Percentiles rank a stretch among this genome's conserved stretches.
phyloP scores from a whole-genome alignment of 2,329 filamentous ascomycete species.

The Ophiostoma ulmi region DNA sequence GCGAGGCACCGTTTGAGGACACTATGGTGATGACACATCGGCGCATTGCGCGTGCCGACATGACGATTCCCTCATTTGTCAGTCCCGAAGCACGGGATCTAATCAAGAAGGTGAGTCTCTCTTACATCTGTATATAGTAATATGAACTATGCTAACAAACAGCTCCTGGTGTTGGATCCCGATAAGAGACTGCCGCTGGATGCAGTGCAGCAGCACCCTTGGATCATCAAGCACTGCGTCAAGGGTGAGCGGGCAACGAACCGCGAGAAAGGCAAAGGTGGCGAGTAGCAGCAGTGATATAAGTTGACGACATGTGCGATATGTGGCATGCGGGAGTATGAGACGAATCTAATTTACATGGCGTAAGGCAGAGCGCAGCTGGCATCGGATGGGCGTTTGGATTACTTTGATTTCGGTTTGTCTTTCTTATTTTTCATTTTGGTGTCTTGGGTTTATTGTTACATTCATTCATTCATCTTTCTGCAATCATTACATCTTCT shows the following conservation, averaged over 20 bases:
- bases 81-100: conserved; percentile 85
- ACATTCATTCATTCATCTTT: background rate
- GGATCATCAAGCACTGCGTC: conserved; percentile 93
- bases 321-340: background rate
- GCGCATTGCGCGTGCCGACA: conserved; percentile 82
- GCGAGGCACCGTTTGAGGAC: conserved; percentile 95
- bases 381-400: conserved; percentile 16
- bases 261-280: conserved; percentile 44
- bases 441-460: conserved; percentile 4
- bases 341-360: conserved; percentile 6
- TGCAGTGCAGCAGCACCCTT: conserved; percentile 82
- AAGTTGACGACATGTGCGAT: background rate
- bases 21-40: conserved; percentile 90
- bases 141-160: conserved; percentile 26
- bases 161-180: conserved; percentile 86
- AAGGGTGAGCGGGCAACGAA: conserved; percentile 53
- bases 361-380: conserved; percentile 10
- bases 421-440: too few species aligned
- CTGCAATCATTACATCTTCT: background rate
- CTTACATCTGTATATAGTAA: background rate
- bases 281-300: background rate
- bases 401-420: background rate
- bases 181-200: conserved; percentile 89
- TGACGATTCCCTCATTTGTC: conserved; percentile 86
- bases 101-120: conserved; percentile 70